Evolutionary conservation across 345 rosid genomes (phyloP).

Genomic region (Bruguiera parviflora): DNA sequence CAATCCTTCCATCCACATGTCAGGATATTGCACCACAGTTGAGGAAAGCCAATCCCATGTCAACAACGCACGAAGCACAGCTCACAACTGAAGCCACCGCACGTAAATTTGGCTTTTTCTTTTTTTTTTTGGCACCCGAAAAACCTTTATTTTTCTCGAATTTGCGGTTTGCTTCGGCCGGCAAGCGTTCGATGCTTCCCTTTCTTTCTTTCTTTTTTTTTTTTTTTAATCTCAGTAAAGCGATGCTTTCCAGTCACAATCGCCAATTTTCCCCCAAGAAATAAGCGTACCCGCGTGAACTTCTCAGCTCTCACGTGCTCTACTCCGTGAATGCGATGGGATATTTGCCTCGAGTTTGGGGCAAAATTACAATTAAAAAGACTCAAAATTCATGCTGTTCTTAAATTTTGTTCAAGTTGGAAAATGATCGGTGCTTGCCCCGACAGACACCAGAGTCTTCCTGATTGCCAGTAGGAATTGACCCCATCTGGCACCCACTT

Average conservation of each 20-base stretch:
- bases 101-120: neutral
- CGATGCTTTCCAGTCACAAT: neutral
- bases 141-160: neutral
- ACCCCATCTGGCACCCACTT: too few relatives aligned
- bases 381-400: neutral
- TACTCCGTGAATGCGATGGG: neutral
- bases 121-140: neutral
- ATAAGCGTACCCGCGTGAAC: neutral
- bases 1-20: neutral
- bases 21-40: neutral
- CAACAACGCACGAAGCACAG: too few relatives aligned
- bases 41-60: neutral
- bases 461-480: too few relatives aligned
- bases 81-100: neutral
- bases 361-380: neutral
- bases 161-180: neutral
- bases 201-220: too few relatives aligned
- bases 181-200: neutral
- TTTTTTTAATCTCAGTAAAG: neutral
- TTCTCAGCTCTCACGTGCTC: constrained; percentile 3
- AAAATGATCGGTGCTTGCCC: neutral
- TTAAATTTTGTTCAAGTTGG: neutral
- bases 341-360: neutral
- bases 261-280: neutral
- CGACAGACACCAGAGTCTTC: too few relatives aligned